Percentiles rank a stretch among this genome's conserved stretches.
Evolutionary conservation across 2,329 filamentous ascomycete species (phyloP).

Genomic region (Fusarium ramigenum): DNA sequence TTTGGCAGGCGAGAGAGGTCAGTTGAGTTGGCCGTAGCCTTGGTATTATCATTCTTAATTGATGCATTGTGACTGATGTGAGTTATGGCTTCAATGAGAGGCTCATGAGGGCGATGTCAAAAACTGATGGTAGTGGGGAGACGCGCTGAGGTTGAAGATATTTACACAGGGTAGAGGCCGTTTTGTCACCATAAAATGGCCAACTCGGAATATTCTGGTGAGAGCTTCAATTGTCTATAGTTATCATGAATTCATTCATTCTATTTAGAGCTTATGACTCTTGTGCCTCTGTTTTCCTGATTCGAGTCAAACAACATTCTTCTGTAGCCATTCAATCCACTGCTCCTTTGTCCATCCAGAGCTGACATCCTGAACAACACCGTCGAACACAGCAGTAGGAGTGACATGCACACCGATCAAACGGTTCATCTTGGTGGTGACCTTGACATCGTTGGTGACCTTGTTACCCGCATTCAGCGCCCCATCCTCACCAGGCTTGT

Average conservation of each 20-base stretch:
- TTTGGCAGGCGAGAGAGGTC: not conserved
- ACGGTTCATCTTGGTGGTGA: constrained; percentile 81
- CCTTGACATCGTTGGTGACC: constrained; percentile 86
- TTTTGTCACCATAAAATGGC: constrained; percentile 1
- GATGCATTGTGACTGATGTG: constrained; percentile 30
- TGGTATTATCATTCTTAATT: constrained; percentile 31
- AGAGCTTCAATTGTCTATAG: constrained; percentile 9
- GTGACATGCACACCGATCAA: constrained; percentile 88
- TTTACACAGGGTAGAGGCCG: not conserved
- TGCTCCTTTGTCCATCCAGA: constrained; percentile 81
- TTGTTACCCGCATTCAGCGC: constrained; percentile 80
- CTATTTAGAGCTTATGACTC: constrained; percentile 17
- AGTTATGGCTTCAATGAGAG: not conserved
- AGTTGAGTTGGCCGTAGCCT: constrained; percentile 33
- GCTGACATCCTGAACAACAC: constrained; percentile 82
- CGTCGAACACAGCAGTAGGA: constrained; percentile 89
- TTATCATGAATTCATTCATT: not conserved
- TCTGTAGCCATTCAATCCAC: constrained; percentile 84
- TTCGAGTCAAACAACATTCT: constrained; percentile 56
- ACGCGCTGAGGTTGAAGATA: not conserved
- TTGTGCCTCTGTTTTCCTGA: not conserved
- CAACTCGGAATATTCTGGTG: not conserved
- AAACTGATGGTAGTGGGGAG: constrained; percentile 22
- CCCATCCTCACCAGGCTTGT: constrained; percentile 73
- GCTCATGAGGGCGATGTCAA: constrained; percentile 15